Percentiles rank a stretch among this genome's conserved stretches.
Conservation (phyloP, 140 eudicot genomes). For the Anethum foeniculum region DNA sequence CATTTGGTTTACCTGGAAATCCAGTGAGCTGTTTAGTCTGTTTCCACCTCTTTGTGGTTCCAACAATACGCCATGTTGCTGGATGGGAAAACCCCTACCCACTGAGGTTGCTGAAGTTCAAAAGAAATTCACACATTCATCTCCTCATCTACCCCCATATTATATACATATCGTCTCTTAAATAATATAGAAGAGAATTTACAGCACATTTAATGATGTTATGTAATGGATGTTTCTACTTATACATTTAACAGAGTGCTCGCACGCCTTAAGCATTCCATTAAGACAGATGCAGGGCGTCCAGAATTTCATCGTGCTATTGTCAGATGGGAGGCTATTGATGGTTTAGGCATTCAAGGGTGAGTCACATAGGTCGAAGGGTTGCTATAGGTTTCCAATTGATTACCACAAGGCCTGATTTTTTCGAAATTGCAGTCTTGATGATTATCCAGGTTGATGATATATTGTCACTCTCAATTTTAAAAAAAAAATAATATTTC, state of each 20-base stretch:
- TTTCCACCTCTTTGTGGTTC: conserved; percentile 84
- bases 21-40: conserved; percentile 95
- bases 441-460: not conserved
- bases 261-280: conserved; percentile 62
- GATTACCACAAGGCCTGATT: not conserved
- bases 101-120: conserved; percentile 45
- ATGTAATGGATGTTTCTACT: conserved; percentile 8
- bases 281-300: conserved; percentile 57
- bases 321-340: conserved; percentile 58
- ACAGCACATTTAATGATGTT: not conserved
- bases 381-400: not conserved
- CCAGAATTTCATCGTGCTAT: conserved; percentile 71
- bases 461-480: conserved; percentile 3
- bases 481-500: not conserved
- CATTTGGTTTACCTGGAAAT: conserved; percentile 96
- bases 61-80: conserved; percentile 69
- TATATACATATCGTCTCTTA: not conserved
- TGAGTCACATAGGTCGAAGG: conserved; percentile 8
- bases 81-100: conserved; percentile 83
- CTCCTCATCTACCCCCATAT: conserved; percentile 4
- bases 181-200: not conserved
- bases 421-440: not conserved
- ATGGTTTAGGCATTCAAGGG: conserved; percentile 66
- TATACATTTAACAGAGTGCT: conserved; percentile 44
- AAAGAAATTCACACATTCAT: not conserved